Evolutionary conservation across 108 stramenopile genomes (phyloP).

Genomic region (Chaetoceros tenuissimus): DNA sequence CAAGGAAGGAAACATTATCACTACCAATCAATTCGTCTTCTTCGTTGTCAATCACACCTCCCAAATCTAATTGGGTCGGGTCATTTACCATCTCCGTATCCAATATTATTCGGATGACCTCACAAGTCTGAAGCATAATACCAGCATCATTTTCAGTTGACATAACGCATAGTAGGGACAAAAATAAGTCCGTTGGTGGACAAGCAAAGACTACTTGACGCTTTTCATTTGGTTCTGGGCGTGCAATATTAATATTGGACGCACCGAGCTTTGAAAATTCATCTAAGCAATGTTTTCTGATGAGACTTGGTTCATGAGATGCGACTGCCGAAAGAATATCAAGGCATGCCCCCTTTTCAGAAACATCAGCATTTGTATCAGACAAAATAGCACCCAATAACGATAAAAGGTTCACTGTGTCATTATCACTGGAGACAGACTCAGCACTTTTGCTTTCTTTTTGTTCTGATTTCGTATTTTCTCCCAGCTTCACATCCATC

Average conservation of each 20-base stretch:
- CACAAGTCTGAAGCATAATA: slow-evolving; percentile 64
- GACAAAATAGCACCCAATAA: slow-evolving; percentile 53
- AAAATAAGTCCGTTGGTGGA: slow-evolving; percentile 60
- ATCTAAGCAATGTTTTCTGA: slow-evolving; percentile 58
- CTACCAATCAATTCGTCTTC: slow-evolving; percentile 31
- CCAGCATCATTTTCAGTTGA: slow-evolving; percentile 75
- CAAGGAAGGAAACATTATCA: slow-evolving; percentile 1
- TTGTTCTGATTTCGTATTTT: slow-evolving; percentile 1
- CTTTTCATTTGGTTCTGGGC: slow-evolving; percentile 56
- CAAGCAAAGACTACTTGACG: slow-evolving; percentile 54
- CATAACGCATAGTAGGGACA: slow-evolving; percentile 57
- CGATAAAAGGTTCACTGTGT: slow-evolving; percentile 44
- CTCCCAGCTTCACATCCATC: slow-evolving; percentile 38
- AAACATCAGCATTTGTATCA: slow-evolving; percentile 56
- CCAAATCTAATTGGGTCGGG: slow-evolving; percentile 24
- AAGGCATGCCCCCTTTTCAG: slow-evolving; percentile 62
- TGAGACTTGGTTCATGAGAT: slow-evolving; percentile 65
- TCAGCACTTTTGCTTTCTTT: background rate
- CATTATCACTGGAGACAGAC: background rate
- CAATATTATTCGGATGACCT: slow-evolving; percentile 73
- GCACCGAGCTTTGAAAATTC: slow-evolving; percentile 7
- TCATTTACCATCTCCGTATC: slow-evolving; percentile 76
- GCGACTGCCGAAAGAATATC: slow-evolving; percentile 70
- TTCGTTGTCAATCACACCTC: slow-evolving; percentile 16
- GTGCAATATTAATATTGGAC: slow-evolving; percentile 3